A percentile compares a stretch with the other conserved stretches of the same genome.
Conservation (phyloP, 768 basidiomycete genomes). For the Russula emetica region DNA sequence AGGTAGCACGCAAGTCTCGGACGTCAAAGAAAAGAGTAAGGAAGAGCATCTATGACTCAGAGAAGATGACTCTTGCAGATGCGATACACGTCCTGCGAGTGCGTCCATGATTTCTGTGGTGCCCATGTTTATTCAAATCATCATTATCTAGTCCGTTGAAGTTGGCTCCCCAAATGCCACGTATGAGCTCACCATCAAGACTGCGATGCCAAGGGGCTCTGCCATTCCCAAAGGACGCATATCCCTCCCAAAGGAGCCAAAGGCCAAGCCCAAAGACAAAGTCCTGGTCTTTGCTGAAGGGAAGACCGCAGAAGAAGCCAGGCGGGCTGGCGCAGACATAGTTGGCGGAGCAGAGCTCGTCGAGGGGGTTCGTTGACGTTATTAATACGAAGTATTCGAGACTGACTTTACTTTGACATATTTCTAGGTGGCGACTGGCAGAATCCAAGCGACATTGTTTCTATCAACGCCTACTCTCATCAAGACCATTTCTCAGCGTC, state of each 20-base stretch:
- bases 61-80: constrained; percentile 61
- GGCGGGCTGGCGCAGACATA: constrained; percentile 80
- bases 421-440: constrained; percentile 63
- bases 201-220: constrained; percentile 70
- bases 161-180: constrained; percentile 70
- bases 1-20: constrained; percentile 55
- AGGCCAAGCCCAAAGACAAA: constrained; percentile 61
- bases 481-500: constrained; percentile 68
- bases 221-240: constrained; percentile 88
- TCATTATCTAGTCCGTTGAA: constrained; percentile 64
- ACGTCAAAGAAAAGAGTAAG: constrained; percentile 49
- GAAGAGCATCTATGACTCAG: constrained; percentile 54
- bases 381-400: constrained; percentile 16
- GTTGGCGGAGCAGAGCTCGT: constrained; percentile 90
- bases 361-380: constrained; percentile 60
- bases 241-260: constrained; percentile 76
- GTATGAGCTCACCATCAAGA: constrained; percentile 78
- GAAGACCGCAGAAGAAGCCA: constrained; percentile 74
- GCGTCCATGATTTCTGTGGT: constrained; percentile 38
- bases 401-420: constrained; percentile 6
- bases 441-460: constrained; percentile 76
- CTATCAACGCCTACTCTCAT: constrained; percentile 79
- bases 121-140: constrained; percentile 15
- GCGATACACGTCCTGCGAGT: constrained; percentile 64
- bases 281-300: constrained; percentile 95